These are phyloP conservation scores for Neospora caninum DNA, from an alignment of 169 alveolate species.

Conservation along the genomic window DNA sequence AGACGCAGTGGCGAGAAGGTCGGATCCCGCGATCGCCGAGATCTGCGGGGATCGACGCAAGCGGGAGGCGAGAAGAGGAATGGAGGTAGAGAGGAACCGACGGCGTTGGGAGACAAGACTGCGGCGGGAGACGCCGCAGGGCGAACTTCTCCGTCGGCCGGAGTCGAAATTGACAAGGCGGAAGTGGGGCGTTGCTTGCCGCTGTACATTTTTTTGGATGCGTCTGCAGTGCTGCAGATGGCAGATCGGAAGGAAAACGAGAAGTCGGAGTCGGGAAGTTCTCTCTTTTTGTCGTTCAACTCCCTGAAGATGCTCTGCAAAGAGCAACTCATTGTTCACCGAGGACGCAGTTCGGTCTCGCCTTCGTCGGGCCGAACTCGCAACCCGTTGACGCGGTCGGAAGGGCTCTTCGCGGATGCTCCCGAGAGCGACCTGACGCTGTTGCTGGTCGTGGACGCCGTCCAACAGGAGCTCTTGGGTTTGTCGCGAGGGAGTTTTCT, in stretches of 20 bases:
- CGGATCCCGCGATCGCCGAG: not conserved
- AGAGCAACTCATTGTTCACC: not conserved
- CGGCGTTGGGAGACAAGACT: not conserved
- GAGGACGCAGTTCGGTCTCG: not conserved
- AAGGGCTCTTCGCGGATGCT: not conserved
- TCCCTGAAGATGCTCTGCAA: constrained; percentile 24
- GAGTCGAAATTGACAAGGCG: constrained; percentile 22
- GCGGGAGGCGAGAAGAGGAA: not conserved
- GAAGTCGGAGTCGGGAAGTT: not conserved
- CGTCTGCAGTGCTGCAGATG: constrained; percentile 57
- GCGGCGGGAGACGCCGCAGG: not conserved
- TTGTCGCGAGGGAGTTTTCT: not conserved
- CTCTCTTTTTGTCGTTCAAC: not conserved
- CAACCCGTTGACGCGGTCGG: not conserved
- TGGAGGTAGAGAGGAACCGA: not conserved
- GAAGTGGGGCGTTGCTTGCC: constrained; percentile 48
- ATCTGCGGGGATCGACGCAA: not conserved
- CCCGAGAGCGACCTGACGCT: constrained; percentile 43
- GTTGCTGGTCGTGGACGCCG: constrained; percentile 34
- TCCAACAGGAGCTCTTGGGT: constrained; percentile 36
- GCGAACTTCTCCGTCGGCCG: not conserved
- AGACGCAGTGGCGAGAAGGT: not conserved
- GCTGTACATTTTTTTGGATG: constrained; percentile 51
- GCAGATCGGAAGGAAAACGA: constrained; percentile 9
- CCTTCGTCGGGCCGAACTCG: not conserved